Evolutionary conservation across 805 yeast genomes (phyloP).

Genomic region (Kurtzmaniella cleridarum): DNA sequence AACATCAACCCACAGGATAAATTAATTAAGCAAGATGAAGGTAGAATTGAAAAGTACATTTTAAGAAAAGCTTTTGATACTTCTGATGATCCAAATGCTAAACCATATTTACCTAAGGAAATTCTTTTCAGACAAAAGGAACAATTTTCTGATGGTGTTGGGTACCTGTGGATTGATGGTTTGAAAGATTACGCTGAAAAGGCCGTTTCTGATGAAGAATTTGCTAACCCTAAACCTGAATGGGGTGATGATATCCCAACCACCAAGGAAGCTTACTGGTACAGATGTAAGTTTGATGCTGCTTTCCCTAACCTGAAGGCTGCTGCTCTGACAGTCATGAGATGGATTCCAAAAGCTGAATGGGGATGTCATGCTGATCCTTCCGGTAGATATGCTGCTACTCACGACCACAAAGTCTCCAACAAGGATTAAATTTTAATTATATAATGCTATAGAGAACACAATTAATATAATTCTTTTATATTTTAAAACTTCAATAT

Average conservation of each 20-base stretch:
- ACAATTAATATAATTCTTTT: not conserved
- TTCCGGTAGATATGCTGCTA: slow-evolving; percentile 92
- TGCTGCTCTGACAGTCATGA: slow-evolving; percentile 94
- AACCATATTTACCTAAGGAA: slow-evolving; percentile 93
- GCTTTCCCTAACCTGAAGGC: slow-evolving; percentile 78
- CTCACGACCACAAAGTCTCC: slow-evolving; percentile 60
- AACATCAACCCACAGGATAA: slow-evolving; percentile 92
- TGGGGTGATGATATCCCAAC: slow-evolving; percentile 96
- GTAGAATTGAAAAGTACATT: slow-evolving; percentile 89
- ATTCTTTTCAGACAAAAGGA: slow-evolving; percentile 99
- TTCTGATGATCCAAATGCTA: slow-evolving; percentile 64
- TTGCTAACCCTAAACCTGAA: slow-evolving; percentile 84
- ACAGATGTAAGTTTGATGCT: slow-evolving; percentile 93
- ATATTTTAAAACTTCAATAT: not conserved
- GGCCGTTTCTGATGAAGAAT: slow-evolving; percentile 81
- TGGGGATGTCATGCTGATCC: slow-evolving; percentile 99
- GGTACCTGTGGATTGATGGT: slow-evolving; percentile 98
- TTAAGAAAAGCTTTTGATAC: slow-evolving; percentile 98
- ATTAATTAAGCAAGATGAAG: slow-evolving; percentile 65
- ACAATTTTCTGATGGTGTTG: slow-evolving; percentile 99
- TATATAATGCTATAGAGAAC: too few species aligned
- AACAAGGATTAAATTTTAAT: slow-evolving; percentile 3
- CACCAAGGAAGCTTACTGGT: slow-evolving; percentile 99
- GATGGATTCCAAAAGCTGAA: slow-evolving; percentile 99
- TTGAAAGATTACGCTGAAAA: slow-evolving; percentile 92